Base-by-base conservation (phyloP, 176 grass and related monocot species). In the Dactylis glomerata region DNA sequence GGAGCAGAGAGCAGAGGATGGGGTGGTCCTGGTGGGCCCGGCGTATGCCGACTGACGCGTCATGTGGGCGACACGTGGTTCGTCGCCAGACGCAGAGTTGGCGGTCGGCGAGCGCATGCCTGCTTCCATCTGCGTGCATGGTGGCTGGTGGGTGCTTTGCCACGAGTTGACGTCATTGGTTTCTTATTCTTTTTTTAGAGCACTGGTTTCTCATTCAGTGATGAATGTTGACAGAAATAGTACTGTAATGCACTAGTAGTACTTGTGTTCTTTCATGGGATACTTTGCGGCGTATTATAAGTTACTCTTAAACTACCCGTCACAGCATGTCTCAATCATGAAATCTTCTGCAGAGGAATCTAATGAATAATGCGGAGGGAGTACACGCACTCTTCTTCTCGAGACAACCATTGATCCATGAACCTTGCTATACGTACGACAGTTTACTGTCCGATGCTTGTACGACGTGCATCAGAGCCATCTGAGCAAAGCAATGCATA, bases 1-100 rank as follows among this genome's bases (percentile, higher is more conserved):
- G 72, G 72, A 75, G 72, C 34, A 68, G 52, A 68, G 52, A 6
- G 49, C 61, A 68, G 70, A 73, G 70, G 70, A 73, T 73, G 44
- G 26, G 44, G 70, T 47, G 70, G 70, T 73, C 70, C 42, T 2
- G 24, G 3, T 49, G 70, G 69, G 7, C 41, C 24, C 69, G 24
- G 7, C 42, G 6, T 14, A 33, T 0, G 72, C 5, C 8, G 45
- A 75, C 46, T 32, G 72, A 75, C 27, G 44, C 45, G 33, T 20
- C 45, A 19, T 19, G 17, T 12, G 15, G 28, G 8, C 45, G 45
- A 75, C 72, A 75, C 45, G 45, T 75, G 72, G 45, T 47, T 46
- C 44, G 26, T 49, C 41, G 44, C 3, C 69, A 47, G 70, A 49
- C 10, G 22, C 5, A 42, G 40, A 45, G 68, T 72, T 27, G 40